These are phyloP conservation scores for Ceratocystis eucalypticola DNA, from an alignment of 2,329 filamentous ascomycete species.

Conservation along the genomic window DNA sequence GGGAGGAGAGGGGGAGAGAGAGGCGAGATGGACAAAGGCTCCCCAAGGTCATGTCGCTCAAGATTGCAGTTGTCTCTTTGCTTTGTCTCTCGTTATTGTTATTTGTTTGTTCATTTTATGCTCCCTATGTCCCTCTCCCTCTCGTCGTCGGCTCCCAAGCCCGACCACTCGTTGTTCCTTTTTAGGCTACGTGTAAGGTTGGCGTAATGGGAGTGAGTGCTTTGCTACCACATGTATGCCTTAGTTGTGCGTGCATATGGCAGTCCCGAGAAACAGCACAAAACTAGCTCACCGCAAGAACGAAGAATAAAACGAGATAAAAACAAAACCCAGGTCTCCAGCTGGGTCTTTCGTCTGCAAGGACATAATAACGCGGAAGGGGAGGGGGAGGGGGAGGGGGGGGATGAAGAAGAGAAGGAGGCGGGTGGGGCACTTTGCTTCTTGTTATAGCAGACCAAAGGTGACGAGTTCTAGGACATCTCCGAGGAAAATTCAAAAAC, in stretches of 20 bases:
- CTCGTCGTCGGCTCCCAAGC: not conserved
- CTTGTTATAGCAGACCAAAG: no score
- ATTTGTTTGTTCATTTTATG: not conserved
- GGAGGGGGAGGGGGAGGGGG: no score
- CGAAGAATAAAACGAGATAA: no score
- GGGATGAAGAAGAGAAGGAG: no score
- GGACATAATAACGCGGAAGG: no score
- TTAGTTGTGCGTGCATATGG: not conserved
- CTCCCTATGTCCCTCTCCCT: not conserved
- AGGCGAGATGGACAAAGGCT: no score
- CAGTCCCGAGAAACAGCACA: not conserved
- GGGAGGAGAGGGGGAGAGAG: no score
- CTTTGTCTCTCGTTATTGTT: not conserved
- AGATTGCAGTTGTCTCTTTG: not conserved
- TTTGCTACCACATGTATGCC: not conserved
- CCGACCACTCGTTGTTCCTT: not conserved
- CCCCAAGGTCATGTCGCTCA: not conserved
- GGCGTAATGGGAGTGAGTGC: not conserved
- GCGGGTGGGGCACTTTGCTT: no score
- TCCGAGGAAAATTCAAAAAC: no score
- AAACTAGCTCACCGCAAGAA: not conserved
- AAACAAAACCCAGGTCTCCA: no score
- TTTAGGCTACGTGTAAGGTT: not conserved
- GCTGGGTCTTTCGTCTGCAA: no score
- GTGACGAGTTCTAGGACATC: no score